Base-by-base conservation (phyloP, 192 early-diverging fungal genomes). In the Podila minutissima region DNA sequence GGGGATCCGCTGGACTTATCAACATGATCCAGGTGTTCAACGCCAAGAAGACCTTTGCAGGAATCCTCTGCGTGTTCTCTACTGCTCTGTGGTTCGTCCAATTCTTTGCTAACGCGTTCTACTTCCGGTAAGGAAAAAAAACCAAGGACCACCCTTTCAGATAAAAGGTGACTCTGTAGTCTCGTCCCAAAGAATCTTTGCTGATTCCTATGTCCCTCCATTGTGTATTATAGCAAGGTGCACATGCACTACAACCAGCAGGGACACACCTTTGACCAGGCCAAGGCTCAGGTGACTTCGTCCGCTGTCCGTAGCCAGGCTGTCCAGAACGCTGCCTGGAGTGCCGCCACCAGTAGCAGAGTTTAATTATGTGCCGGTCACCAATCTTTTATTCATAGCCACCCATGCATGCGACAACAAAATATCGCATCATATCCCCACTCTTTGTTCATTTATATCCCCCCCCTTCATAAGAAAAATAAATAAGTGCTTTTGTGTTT, bases 1-100 rank as follows among this genome's bases (percentile, higher is more conserved):
- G 87, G 33, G 95, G 95, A 38, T 90, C 92, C 24, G 93, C 90
- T 29, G 95, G 94, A 15, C 86, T 97, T 63, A 94, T 97, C 49
- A 90, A 93, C 72, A 85, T 94, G 72, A 84, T 97, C 13, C 87
- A 89, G 51, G 88, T 92, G 32, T 85, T 94, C 62, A 89, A 89
- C 22, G 91, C 88, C n/a, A 83, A 87, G 7, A 95, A 92, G 86
- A 83, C 91, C 41, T 83, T 88, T 51, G 86, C 89, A 62, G 93
- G 89, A 32, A 66, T 94, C 20, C 85, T 88, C 13, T 88, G 87
- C 19, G 74, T 92, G 46, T 86, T 91, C 38, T 78, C 87, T 12
- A 85, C 83, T 0, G 71, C 78, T 32, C 82, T 84, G n/a, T 89
- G 87, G 87, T 38, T 89, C 19, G 74, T 78, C 1, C 85, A 85